Percentiles rank a stretch among this genome's conserved stretches.
These are phyloP conservation scores for Echeveria elegans DNA, from an alignment of 164 flowering plant species.

Conservation along the genomic window DNA sequence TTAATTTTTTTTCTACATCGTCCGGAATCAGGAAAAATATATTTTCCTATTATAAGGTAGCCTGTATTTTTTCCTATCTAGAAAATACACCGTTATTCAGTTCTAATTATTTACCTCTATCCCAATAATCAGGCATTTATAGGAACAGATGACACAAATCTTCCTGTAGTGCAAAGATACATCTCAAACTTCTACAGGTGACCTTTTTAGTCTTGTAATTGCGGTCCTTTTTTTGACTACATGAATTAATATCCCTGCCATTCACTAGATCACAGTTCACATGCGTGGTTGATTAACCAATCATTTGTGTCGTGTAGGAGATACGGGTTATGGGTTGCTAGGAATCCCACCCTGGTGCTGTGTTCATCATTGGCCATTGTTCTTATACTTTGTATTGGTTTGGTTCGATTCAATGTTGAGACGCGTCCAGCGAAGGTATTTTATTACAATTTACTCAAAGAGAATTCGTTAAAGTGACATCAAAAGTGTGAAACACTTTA, in stretches of 20 bases:
- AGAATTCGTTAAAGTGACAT: neutral
- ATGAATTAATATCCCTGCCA: too few species aligned
- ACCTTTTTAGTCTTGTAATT: neutral
- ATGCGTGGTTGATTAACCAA: neutral
- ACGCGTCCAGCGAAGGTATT: slow-evolving; percentile 94
- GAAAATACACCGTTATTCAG: neutral
- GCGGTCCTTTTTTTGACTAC: too few species aligned
- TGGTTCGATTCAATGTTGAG: slow-evolving; percentile 84
- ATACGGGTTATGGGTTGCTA: slow-evolving; percentile 92
- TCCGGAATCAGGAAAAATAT: neutral
- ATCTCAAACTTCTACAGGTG: slow-evolving; percentile 78
- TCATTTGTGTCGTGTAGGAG: slow-evolving; percentile 42
- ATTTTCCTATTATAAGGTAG: neutral
- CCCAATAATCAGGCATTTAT: slow-evolving; percentile 37
- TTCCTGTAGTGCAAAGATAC: slow-evolving; percentile 75
- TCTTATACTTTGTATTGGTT: slow-evolving; percentile 79
- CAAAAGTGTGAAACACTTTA: neutral
- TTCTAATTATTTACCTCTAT: slow-evolving; percentile 6
- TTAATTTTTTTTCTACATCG: too few species aligned
- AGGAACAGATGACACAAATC: slow-evolving; percentile 37
- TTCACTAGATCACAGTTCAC: too few species aligned
- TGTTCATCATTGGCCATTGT: slow-evolving; percentile 62
- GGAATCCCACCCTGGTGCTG: slow-evolving; percentile 69
- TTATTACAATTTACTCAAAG: neutral
- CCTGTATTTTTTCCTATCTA: neutral